phyloP scores from a whole-genome alignment of 768 basidiomycete species.

The Macrolepiota albuminosa region DNA sequence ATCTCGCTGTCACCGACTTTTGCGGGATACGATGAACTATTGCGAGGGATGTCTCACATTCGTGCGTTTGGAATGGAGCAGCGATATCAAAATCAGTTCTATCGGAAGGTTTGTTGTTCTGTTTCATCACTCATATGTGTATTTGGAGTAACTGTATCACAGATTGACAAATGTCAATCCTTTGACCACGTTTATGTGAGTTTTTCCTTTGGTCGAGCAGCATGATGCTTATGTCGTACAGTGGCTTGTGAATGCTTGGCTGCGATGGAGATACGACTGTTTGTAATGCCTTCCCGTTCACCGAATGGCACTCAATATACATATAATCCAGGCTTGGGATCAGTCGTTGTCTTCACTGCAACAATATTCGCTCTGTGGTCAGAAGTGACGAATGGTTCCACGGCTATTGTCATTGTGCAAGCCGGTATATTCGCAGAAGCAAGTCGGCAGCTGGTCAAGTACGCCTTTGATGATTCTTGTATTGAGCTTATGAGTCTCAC shows the following conservation, averaged over 20 bases:
- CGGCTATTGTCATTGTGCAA: constrained; percentile 70
- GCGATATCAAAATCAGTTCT: constrained; percentile 61
- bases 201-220: constrained; percentile 18
- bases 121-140: constrained; percentile 12
- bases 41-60: constrained; percentile 62
- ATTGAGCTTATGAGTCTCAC: background rate
- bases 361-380: constrained; percentile 64
- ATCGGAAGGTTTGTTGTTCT: constrained; percentile 38
- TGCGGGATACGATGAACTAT: constrained; percentile 66
- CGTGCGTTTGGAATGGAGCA: constrained; percentile 71
- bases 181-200: constrained; percentile 69
- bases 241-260: constrained; percentile 69
- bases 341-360: constrained; percentile 63
- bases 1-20: constrained; percentile 69
- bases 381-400: constrained; percentile 51
- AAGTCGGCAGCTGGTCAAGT: constrained; percentile 59
- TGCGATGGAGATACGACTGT: constrained; percentile 75
- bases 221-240: constrained; percentile 17
- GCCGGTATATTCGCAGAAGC: constrained; percentile 68
- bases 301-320: background rate
- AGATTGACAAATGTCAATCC: constrained; percentile 64
- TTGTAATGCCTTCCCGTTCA: constrained; percentile 15
- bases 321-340: constrained; percentile 49
- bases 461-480: constrained; percentile 9
- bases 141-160: constrained; percentile 27